phyloP scores from a whole-genome alignment of 257 asterid genomes.

The Fraxinus pennsylvanica region DNA sequence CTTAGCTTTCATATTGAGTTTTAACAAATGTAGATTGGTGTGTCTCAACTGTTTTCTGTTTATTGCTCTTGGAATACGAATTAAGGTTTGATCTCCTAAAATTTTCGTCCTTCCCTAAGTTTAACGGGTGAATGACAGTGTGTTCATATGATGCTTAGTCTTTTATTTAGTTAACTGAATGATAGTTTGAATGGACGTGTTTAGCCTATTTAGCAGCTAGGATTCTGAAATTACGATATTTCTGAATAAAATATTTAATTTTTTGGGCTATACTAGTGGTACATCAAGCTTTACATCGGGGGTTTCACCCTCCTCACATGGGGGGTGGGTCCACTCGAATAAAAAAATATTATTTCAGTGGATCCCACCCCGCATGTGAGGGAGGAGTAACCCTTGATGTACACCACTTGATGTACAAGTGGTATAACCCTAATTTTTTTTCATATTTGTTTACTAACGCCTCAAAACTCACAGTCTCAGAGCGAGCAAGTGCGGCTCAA shows the following conservation, averaged over 20 bases:
- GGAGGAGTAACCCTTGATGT: no score
- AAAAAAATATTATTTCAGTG: no score
- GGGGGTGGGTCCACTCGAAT: no score
- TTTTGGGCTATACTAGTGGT: no score
- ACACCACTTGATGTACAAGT: no score
- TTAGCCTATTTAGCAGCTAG: not conserved
- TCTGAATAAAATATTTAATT: not conserved
- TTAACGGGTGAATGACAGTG: slow-evolving; percentile 13
- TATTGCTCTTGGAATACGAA: not conserved
- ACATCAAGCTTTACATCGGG: no score
- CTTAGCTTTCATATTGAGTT: no score
- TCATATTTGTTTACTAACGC: not conserved
- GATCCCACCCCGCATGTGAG: no score
- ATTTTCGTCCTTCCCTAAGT: not conserved
- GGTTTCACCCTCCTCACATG: no score
- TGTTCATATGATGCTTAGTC: not conserved
- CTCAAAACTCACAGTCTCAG: slow-evolving; percentile 43
- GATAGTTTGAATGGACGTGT: not conserved
- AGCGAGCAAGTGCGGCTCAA: slow-evolving; percentile 61
- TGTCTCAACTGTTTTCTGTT: not conserved
- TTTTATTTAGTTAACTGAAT: not conserved
- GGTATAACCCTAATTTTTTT: not conserved
- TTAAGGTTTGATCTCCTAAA: not conserved
- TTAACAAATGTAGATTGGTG: not conserved
- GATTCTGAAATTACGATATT: not conserved